These are phyloP conservation scores for Parastagonospora nodorum DNA, from an alignment of 2,329 filamentous ascomycete genomes.

Conservation along the genomic window DNA sequence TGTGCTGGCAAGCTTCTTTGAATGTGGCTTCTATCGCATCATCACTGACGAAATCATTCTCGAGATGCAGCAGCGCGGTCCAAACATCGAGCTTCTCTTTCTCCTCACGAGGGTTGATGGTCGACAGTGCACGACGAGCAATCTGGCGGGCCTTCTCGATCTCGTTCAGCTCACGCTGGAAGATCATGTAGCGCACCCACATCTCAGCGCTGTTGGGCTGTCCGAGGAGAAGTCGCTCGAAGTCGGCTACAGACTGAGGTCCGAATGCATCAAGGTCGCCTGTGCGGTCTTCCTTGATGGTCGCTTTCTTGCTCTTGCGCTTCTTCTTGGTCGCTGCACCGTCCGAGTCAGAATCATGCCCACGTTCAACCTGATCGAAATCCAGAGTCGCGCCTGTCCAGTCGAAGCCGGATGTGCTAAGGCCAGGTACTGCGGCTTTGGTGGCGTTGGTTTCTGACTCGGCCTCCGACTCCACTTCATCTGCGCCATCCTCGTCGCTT, in stretches of 20 bases:
- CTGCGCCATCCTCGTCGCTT: conserved; percentile 43
- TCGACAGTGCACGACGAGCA: conserved; percentile 86
- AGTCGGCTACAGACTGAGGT: conserved; percentile 88
- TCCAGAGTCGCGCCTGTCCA: conserved; percentile 73
- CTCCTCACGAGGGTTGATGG: conserved; percentile 89
- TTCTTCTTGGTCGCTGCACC: conserved; percentile 60
- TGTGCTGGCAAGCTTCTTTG: conserved; percentile 90
- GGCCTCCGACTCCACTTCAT: conserved; percentile 42
- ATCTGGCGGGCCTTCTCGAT: conserved; percentile 85
- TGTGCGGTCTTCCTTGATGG: conserved; percentile 84
- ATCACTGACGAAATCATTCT: conserved; percentile 86
- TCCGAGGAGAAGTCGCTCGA: conserved; percentile 87
- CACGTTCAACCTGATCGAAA: conserved; percentile 58
- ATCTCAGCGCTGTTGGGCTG: conserved; percentile 91
- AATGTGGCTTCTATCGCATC: conserved; percentile 85
- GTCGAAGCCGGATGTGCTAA: conserved; percentile 80
- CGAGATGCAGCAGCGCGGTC: conserved; percentile 92
- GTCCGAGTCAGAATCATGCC: conserved; percentile 60
- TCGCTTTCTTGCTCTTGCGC: conserved; percentile 75
- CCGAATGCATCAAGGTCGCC: conserved; percentile 89
- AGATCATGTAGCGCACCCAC: conserved; percentile 99
- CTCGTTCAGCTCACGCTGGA: conserved; percentile 91
- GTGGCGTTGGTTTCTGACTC: conserved; percentile 28
- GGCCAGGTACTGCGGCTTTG: conserved; percentile 52
- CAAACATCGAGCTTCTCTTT: conserved; percentile 94